Evolutionary conservation across 169 alveolate species (phyloP).

Genomic region (Plasmodium relictum): DNA sequence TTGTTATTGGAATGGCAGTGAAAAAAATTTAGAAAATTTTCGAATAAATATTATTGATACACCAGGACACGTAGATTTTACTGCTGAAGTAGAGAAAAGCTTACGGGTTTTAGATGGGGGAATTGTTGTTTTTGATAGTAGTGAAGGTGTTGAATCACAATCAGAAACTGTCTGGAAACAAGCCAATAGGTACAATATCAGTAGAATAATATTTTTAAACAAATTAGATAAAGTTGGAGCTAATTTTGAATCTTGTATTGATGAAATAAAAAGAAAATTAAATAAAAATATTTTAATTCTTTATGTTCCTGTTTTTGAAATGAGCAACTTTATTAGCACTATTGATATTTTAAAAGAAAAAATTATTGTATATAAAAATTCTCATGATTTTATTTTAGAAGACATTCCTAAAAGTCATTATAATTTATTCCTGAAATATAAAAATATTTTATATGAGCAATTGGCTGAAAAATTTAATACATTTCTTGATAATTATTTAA

Average conservation of each 20-base stretch:
- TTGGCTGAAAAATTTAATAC: conserved; percentile 92
- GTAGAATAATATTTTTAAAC: conserved; percentile 94
- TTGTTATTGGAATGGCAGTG: conserved; percentile 93
- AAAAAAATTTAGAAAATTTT: conserved; percentile 83
- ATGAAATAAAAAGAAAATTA: conserved; percentile 89
- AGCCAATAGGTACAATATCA: conserved; percentile 92
- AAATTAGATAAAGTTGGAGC: conserved; percentile 97
- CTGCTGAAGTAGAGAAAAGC: conserved; percentile 95
- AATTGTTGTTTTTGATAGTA: conserved; percentile 96
- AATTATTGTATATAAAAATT: conserved; percentile 78
- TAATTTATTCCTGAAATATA: conserved; percentile 79
- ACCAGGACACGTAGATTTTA: conserved; percentile 98
- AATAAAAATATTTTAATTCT: conserved; percentile 92
- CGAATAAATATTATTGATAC: conserved; percentile 97
- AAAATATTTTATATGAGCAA: conserved; percentile 85
- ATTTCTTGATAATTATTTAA: conserved; percentile 89
- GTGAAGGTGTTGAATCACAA: conserved; percentile 97
- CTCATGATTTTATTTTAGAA: conserved; percentile 71
- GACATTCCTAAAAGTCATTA: conserved; percentile 37
- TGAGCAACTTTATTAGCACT: conserved; percentile 88
- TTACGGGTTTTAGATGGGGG: conserved; percentile 97
- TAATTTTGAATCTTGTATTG: conserved; percentile 87
- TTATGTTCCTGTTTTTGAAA: conserved; percentile 93
- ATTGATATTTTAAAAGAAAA: conserved; percentile 88
- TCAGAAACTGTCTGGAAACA: conserved; percentile 96